Evolutionary conservation across 768 basidiomycete species (phyloP), one percentile per base, ranked within the genome.

Genomic region (Leccinum obscurum): DNA sequence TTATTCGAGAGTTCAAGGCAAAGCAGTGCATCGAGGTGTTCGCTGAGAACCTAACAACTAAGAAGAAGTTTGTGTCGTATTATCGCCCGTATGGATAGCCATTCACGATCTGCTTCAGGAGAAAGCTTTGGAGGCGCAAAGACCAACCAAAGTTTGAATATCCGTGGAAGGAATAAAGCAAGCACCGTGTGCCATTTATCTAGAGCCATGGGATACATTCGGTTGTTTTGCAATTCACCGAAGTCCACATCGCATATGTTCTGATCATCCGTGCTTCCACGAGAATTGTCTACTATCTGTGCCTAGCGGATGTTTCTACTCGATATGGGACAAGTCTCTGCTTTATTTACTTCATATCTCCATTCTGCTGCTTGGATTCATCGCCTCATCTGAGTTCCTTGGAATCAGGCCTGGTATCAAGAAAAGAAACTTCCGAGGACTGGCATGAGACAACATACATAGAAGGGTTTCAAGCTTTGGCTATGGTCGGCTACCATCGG

Each of bases 1-100:
- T 96, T 76, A 95, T 98, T 66, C 88, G 94, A 32, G 86, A 90
- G 68, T 98, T 96, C 82, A 98, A 95, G 76, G 74, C 82, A 3
- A 82, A 93, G 68, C 65, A 96, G 67, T 93, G 92, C 66, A 68
- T 89, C 7, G 95, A 98, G 68, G 85, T 95, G 3, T 97, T 88
- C 71, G 92, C 79, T 0, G 93, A 96, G 70, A 88, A 98, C 68
- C 54, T 87, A 0, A 80, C 85, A 0, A 93, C 89, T 10, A 96
- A 95, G 80, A 92, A 89, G 76, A 98, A 96, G 95, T 96, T 65
- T 37, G 92, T 81, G 6, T 24, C 37, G 1, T 26, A 30, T 17
- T 24, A 30, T 32, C 10, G n/a, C 15, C 13, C 22, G 20, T 49
- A 26, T 39, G 5, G 14, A 17, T 3, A 6, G 17, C 22, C 62